Percentiles rank a stretch among this genome's conserved stretches.
Evolutionary conservation across 345 rosid genomes (phyloP).

Genomic region (Noccaea bulbosa): DNA sequence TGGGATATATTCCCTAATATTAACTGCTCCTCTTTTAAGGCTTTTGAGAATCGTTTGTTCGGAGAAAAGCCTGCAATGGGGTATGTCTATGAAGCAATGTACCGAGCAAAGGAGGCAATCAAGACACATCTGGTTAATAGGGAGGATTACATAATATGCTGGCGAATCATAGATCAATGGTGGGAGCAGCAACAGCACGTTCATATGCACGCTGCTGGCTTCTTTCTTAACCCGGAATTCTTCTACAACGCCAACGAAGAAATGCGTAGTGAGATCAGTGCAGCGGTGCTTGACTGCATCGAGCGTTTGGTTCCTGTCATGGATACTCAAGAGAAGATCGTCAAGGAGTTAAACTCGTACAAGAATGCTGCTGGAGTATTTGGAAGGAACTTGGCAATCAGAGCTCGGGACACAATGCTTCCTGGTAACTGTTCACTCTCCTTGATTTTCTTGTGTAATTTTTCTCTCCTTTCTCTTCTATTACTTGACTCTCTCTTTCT

Average conservation of each 20-base stretch:
- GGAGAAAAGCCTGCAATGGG: constrained; percentile 86
- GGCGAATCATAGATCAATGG: constrained; percentile 78
- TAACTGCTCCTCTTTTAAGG: constrained; percentile 66
- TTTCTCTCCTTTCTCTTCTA: background rate
- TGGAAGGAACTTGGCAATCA: constrained; percentile 83
- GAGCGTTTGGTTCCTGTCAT: constrained; percentile 72
- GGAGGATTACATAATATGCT: constrained; percentile 71
- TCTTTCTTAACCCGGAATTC: constrained; percentile 88
- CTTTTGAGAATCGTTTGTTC: constrained; percentile 56
- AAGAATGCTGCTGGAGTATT: constrained; percentile 77
- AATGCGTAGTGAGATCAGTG: constrained; percentile 55
- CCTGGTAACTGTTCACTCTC: constrained; percentile 58
- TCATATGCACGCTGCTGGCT: constrained; percentile 83
- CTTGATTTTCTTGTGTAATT: background rate
- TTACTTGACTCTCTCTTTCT: background rate
- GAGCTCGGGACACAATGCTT: constrained; percentile 77
- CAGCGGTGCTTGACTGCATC: constrained; percentile 73
- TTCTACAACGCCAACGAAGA: constrained; percentile 70
- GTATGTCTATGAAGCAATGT: constrained; percentile 76
- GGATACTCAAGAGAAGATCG: constrained; percentile 70
- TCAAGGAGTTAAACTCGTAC: constrained; percentile 64
- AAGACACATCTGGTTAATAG: constrained; percentile 69
- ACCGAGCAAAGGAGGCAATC: constrained; percentile 76
- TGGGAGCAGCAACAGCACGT: constrained; percentile 68
- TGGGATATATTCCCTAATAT: too few relatives aligned